Evolutionary conservation across 164 flowering plant genomes (phyloP), one percentile per base, ranked within the genome.

Genomic region (Umbellularia californica): DNA sequence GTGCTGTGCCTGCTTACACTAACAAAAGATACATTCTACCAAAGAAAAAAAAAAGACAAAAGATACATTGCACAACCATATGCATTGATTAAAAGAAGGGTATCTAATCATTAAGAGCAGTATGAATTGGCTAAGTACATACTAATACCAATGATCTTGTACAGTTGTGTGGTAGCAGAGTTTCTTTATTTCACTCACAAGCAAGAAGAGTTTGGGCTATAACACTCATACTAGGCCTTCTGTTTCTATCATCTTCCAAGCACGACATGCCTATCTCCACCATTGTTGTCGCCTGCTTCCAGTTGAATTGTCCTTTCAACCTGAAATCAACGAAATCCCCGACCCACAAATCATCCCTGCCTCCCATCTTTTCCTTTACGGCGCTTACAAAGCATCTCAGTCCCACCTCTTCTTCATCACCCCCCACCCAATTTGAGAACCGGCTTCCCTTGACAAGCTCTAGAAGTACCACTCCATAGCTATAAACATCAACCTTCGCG

Each of bases 401-500:
- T 60, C 33, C 77, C 19, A 60, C 60, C 51, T 51, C 74, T 17
- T 35, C 74, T 25, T 25, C 74, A 3, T 17, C 77, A 22, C 3
- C 67, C 47, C 27, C 52, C 70, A 70, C 67, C 75, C 64, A 74
- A 65, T 47, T 63, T 1, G 74, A 73, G 23, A 74, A 69, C 14
- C 74, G 75, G 51, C 60, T 72, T 22, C 80, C 77, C 60, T 25
- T 74, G 27, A 78, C 77, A 27, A 78, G 60, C 72, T 77, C 79
- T 28, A 73, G 50, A 12, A 77, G 70, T 25, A 77, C 76, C 20
- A 77, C 68, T 1, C 75, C 79, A 12, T 67, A 72, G 79, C 79
- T 77, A 66, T 72, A 72, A 65, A 77, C 72, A 68, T 77, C 79
- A 10, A 68, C 72, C 68, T 77, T 77, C 2, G 76, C 60, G 11